Evolutionary conservation across 345 rosid species (phyloP).

Genomic region (Arabis alpina): DNA sequence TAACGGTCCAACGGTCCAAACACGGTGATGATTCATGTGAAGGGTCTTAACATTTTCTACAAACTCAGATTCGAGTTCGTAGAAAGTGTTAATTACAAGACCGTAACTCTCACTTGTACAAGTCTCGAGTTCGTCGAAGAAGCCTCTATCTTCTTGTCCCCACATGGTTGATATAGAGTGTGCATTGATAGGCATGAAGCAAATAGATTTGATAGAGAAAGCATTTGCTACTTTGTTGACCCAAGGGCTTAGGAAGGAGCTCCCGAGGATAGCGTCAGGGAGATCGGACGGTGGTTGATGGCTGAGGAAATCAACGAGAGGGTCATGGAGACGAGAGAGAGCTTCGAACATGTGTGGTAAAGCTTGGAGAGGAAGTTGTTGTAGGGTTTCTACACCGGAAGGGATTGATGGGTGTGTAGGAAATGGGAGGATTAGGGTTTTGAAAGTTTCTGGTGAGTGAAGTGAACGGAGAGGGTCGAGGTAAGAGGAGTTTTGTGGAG

Average conservation of each 20-base stretch:
- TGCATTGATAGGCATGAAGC: constrained; percentile 33
- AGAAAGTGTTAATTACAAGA: constrained; percentile 55
- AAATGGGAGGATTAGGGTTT: constrained; percentile 39
- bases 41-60: constrained; percentile 48
- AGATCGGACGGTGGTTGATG: constrained; percentile 44
- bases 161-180: constrained; percentile 22
- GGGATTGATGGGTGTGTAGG: constrained; percentile 31
- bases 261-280: constrained; percentile 63
- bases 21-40: constrained; percentile 40
- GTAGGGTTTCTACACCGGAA: constrained; percentile 23
- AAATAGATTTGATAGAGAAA: constrained; percentile 44
- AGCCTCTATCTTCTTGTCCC: constrained; percentile 40
- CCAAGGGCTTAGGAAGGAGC: constrained; percentile 75
- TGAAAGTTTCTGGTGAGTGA: constrained; percentile 13
- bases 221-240: constrained; percentile 52
- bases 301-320: constrained; percentile 52
- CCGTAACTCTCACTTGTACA: constrained; percentile 60
- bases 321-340: constrained; percentile 43
- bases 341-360: constrained; percentile 32
- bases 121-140: constrained; percentile 38
- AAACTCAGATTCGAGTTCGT: constrained; percentile 50
- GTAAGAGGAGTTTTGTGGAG: constrained; percentile 48
- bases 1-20: constrained; percentile 53
- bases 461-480: constrained; percentile 50
- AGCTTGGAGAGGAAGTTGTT: constrained; percentile 36